These are phyloP conservation scores for Aeminium ludgeri DNA, from an alignment of 495 filamentous ascomycete genomes.

Conservation along the genomic window DNA sequence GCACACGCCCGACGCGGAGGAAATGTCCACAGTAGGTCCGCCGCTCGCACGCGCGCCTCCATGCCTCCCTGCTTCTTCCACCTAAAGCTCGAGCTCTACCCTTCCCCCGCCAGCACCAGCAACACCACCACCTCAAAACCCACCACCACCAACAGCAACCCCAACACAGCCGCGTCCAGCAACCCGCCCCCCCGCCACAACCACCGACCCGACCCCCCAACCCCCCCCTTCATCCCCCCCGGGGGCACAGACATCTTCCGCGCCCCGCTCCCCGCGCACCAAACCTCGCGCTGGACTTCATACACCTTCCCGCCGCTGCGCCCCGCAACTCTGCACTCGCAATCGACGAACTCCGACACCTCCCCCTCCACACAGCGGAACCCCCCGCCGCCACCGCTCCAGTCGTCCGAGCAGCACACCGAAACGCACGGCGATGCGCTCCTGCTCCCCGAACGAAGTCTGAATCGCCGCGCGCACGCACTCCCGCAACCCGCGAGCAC, in stretches of 20 bases:
- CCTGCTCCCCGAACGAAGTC: constrained; percentile 10
- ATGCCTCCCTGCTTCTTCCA: constrained; percentile 91
- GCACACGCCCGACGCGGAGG: neutral
- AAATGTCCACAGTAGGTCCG: constrained; percentile 13
- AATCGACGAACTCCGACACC: constrained; percentile 1
- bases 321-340: constrained; percentile 4
- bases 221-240: constrained; percentile 26
- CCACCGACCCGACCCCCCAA: constrained; percentile 9
- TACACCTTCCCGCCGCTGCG: neutral
- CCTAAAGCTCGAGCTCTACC: constrained; percentile 68
- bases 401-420: no score
- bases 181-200: neutral
- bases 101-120: constrained; percentile 31
- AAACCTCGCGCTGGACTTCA: constrained; percentile 18
- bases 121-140: no score
- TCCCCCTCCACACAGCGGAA: neutral
- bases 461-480: constrained; percentile 3
- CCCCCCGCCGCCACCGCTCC: no score
- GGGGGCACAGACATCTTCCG: constrained; percentile 33
- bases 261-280: constrained; percentile 27
- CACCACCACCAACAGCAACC: no score
- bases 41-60: constrained; percentile 1
- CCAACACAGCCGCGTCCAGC: constrained; percentile 11
- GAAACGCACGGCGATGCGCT: constrained; percentile 12
- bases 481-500: constrained; percentile 2